Evolutionary conservation across 306 rosid species (phyloP), one percentile per base, ranked within the genome.

Genomic region (Castanea sativa): DNA sequence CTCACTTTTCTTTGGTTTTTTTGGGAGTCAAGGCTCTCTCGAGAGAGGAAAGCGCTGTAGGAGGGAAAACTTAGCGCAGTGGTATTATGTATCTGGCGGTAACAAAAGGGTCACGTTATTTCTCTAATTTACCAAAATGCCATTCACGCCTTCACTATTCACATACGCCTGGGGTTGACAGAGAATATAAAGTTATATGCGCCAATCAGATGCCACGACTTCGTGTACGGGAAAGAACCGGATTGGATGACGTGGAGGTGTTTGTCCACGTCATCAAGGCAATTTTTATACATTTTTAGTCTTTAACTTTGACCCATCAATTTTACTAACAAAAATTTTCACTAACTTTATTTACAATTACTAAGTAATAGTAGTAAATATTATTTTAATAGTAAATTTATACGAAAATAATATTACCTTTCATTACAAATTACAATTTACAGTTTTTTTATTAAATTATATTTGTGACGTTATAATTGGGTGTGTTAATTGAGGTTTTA

Each of bases 31-130:
- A 49, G 53, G 53, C 53, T 0, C 16, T 49, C 15, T 0, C 0
- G 13, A 1, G 5, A 79, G 80, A 74, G 51, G 67, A 79, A 86
- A 61, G 59, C 32, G 73, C 74, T 13, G 0, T 56, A 1, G 84
- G 89, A 85, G 91, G 94, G 86, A 85, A 87, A 90, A 85, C 91
- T 83, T 52, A 2, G 49, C 57, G 79, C 35, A 49, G 80, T 23
- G 56, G 64, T 7, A 35, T 33, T 7, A 77, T 65, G 74, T 33
- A 82, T 61, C 69, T 80, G 73, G 64, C 2, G 69, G 79, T 77
- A 11, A 77, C 12, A 0, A 43, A 81, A 79, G 4, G 71, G 79
- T 19, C 85, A 1, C 13, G 1, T 10, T 18, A 0, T 60, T 57
- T 1, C 1, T 0, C 0, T 5, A n/a, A 88, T 78, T 84, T 21